A percentile compares a stretch with the other conserved stretches of the same genome.
phyloP scores from a whole-genome alignment of 176 grass and related monocot species.

The Eleusine coracana region DNA sequence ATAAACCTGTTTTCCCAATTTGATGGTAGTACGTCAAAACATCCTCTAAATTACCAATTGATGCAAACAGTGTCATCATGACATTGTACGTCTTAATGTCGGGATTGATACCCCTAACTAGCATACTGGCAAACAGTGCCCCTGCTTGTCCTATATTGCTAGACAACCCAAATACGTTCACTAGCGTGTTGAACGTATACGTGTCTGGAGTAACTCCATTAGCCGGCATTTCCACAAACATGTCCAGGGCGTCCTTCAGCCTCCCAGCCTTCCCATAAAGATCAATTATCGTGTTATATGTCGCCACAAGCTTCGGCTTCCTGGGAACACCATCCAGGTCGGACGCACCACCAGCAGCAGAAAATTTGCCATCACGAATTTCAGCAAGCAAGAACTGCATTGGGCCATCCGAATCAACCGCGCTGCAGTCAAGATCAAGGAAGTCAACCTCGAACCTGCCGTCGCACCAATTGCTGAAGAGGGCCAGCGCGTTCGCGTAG shows the following conservation, averaged over 20 bases:
- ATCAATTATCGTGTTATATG: constrained; percentile 71
- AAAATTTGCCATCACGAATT: constrained; percentile 28
- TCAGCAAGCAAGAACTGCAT: constrained; percentile 57
- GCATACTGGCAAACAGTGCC: constrained; percentile 57
- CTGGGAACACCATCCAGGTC: constrained; percentile 13
- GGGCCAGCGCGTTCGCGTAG: constrained; percentile 41
- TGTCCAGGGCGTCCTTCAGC: constrained; percentile 53
- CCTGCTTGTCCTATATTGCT: constrained; percentile 48
- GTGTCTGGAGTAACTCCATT: constrained; percentile 53
- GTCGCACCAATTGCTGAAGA: constrained; percentile 62
- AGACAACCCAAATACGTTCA: constrained; percentile 48
- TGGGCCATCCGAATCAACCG: constrained; percentile 38
- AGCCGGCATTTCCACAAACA: constrained; percentile 55
- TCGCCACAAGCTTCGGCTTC: constrained; percentile 55
- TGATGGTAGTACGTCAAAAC: constrained; percentile 51
- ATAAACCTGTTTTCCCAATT: constrained; percentile 44
- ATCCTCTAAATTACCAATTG: constrained; percentile 44
- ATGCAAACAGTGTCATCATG: constrained; percentile 61
- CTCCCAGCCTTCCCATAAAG: constrained; percentile 67
- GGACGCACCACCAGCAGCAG: constrained; percentile 1
- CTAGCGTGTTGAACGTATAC: constrained; percentile 67
- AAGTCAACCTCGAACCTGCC: constrained; percentile 61
- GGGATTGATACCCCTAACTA: constrained; percentile 43
- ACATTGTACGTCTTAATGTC: constrained; percentile 71
- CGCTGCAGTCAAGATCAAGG: constrained; percentile 47